A percentile compares a stretch with the other conserved stretches of the same genome.
Conservation (phyloP, 345 rosid genomes). For the Eutrema japonicum region DNA sequence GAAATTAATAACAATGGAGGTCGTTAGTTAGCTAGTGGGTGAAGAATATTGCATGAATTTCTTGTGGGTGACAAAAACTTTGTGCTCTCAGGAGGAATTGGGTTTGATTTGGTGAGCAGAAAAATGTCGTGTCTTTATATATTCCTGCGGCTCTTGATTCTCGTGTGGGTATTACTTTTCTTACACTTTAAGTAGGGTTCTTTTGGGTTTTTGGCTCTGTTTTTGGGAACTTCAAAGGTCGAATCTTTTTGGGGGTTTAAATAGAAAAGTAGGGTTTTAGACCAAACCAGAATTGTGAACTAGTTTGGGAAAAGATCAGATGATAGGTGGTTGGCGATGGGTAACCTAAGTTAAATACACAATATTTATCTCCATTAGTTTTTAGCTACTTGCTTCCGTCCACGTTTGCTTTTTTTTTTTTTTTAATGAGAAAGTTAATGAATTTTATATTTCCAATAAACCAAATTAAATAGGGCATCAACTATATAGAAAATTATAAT, state of each 20-base stretch:
- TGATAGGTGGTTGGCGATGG: conserved; percentile 65
- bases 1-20: conserved; percentile 37
- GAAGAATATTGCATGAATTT: conserved; percentile 40
- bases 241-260: conserved; percentile 19
- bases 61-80: conserved; percentile 48
- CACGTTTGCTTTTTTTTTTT: conserved; percentile 13
- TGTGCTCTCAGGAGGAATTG: conserved; percentile 44
- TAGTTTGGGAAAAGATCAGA: conserved; percentile 38
- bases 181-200: conserved; percentile 26
- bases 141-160: conserved; percentile 21
- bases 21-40: conserved; percentile 43
- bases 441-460: conserved; percentile 30
- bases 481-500: neutral
- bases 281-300: conserved; percentile 25
- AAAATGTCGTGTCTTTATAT: conserved; percentile 43
- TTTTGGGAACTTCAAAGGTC: conserved; percentile 21
- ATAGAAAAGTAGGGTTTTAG: conserved; percentile 8
- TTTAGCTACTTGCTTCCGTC: conserved; percentile 19
- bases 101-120: conserved; percentile 94
- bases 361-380: neutral
- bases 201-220: conserved; percentile 23
- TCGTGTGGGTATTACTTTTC: conserved; percentile 28
- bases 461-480: conserved; percentile 19
- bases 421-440: conserved; percentile 1
- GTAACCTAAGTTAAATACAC: conserved; percentile 58